These are phyloP conservation scores for Phytopythium boreale DNA, from an alignment of 352 stramenopile species.

Conservation along the genomic window DNA sequence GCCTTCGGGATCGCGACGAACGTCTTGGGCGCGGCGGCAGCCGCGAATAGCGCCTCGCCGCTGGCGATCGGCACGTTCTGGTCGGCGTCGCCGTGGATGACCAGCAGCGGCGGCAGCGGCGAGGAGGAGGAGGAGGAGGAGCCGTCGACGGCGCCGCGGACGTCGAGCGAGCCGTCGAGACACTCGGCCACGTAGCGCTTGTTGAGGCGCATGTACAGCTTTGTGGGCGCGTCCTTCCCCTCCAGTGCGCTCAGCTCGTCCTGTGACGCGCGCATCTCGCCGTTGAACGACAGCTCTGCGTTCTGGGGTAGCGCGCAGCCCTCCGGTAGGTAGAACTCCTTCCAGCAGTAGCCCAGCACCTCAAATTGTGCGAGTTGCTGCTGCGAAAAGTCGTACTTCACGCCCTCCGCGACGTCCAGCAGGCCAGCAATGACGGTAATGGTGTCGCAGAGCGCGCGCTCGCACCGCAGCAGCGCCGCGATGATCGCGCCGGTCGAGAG, in stretches of 20 bases:
- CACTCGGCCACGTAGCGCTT: slow-evolving; percentile 56
- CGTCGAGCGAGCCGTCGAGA: slow-evolving; percentile 38
- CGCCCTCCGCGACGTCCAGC: slow-evolving; percentile 39
- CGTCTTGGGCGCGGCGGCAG: slow-evolving; percentile 51
- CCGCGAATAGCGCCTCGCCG: slow-evolving; percentile 51
- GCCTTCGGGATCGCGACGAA: slow-evolving; percentile 50
- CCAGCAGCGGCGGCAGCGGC: slow-evolving; percentile 36
- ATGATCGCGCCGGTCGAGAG: slow-evolving; percentile 76
- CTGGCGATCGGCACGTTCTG: slow-evolving; percentile 51
- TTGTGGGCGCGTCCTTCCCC: slow-evolving; percentile 22
- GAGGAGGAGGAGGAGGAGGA: neutral
- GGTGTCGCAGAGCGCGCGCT: slow-evolving; percentile 35
- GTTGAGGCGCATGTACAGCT: slow-evolving; percentile 53
- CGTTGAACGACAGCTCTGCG: slow-evolving; percentile 41
- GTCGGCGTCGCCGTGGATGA: slow-evolving; percentile 69
- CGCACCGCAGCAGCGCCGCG: slow-evolving; percentile 43
- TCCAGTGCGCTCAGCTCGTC: slow-evolving; percentile 2
- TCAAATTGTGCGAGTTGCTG: slow-evolving; percentile 43
- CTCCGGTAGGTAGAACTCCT: slow-evolving; percentile 66
- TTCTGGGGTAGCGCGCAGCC: slow-evolving; percentile 31
- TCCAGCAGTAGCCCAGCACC: slow-evolving; percentile 47
- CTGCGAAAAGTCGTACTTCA: slow-evolving; percentile 55
- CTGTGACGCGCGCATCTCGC: slow-evolving; percentile 16
- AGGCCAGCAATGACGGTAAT: slow-evolving; percentile 62
- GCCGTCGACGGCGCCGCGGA: slow-evolving; percentile 25